phyloP scores from a whole-genome alignment of 2,329 filamentous ascomycete species.

The Microsporum ferrugineum region DNA sequence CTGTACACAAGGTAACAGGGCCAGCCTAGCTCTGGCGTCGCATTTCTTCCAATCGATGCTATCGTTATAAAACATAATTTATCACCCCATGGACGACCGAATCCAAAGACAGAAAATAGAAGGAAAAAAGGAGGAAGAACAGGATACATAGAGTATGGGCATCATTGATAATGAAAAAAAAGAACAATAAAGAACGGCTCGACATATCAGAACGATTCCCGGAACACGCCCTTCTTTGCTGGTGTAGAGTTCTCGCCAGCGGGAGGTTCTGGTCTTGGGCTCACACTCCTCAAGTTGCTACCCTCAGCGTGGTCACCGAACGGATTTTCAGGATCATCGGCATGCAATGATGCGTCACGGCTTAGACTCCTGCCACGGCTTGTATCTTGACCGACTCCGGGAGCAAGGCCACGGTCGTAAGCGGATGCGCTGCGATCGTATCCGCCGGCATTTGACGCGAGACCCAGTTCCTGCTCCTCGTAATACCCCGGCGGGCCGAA shows the following conservation, averaged over 20 bases:
- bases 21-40: background rate
- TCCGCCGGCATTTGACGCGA: conserved; percentile 26
- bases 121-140: background rate
- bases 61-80: background rate
- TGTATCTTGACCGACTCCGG: conserved; percentile 10
- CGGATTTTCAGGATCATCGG: conserved; percentile 47
- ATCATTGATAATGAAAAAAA: background rate
- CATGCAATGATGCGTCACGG: conserved; percentile 35
- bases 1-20: background rate
- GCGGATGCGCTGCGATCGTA: conserved; percentile 20
- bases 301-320: conserved; percentile 59
- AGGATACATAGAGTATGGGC: background rate
- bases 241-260: background rate
- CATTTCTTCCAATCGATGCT: background rate
- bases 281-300: conserved; percentile 57
- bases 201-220: background rate
- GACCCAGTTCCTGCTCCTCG: conserved; percentile 63
- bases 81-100: background rate
- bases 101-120: background rate
- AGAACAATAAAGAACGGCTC: background rate
- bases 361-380: conserved; percentile 32
- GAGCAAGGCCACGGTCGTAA: conserved; percentile 20
- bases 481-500: conserved; percentile 55
- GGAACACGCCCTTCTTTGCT: background rate
- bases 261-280: conserved; percentile 55